Evolutionary conservation across 257 asterid species (phyloP).

Genomic region (Schizonepeta tenuifolia): DNA sequence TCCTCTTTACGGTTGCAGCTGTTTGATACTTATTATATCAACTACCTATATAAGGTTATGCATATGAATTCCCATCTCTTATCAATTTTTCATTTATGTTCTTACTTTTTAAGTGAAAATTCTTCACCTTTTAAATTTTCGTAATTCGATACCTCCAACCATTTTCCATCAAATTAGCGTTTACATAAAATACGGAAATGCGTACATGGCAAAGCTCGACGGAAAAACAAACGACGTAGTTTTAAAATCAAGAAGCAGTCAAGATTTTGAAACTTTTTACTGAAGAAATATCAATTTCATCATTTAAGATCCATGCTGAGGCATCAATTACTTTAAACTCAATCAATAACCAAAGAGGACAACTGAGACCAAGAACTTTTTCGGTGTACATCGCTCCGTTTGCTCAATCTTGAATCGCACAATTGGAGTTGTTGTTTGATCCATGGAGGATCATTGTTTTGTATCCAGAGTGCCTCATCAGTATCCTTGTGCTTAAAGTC

Average conservation of each 20-base stretch:
- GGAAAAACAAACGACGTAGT: too few species aligned
- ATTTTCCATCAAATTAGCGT: too few species aligned
- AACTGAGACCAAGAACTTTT: slow-evolving; percentile 29
- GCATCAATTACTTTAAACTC: slow-evolving; percentile 31
- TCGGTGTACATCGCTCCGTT: slow-evolving; percentile 30
- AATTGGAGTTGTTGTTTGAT: slow-evolving; percentile 61
- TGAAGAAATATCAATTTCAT: neutral
- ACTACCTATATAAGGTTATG: neutral
- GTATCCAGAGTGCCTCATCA: slow-evolving; percentile 79
- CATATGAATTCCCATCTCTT: too few species aligned
- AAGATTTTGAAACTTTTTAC: neutral
- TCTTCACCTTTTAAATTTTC: too few species aligned
- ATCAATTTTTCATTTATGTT: too few species aligned
- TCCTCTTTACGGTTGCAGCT: neutral
- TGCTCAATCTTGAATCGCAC: slow-evolving; percentile 52
- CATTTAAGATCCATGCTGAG: slow-evolving; percentile 3
- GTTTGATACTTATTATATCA: neutral
- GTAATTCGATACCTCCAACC: too few species aligned
- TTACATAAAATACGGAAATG: too few species aligned
- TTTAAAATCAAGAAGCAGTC: neutral
- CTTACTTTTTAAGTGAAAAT: too few species aligned
- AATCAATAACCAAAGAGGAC: slow-evolving; percentile 43
- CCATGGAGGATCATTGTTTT: slow-evolving; percentile 77
- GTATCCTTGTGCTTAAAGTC: slow-evolving; percentile 82
- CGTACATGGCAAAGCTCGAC: too few species aligned